Evolutionary conservation across 176 grass and related monocot species (phyloP).

Genomic region (Urochloa ruziziensis): DNA sequence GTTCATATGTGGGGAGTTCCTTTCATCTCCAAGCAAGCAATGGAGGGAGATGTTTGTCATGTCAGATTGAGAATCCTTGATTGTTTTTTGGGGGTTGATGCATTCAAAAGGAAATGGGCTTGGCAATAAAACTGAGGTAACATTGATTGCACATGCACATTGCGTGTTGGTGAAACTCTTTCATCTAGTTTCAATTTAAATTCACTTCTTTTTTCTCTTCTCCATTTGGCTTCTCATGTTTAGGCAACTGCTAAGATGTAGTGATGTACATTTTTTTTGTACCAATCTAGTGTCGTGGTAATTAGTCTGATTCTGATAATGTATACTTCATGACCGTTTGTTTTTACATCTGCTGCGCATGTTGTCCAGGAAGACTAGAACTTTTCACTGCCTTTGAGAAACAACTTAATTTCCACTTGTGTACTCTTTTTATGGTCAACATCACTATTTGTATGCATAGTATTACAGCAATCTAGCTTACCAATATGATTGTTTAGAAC

Average conservation of each 20-base stretch:
- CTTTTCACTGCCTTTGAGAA: background rate
- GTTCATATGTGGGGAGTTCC: slow-evolving; percentile 27
- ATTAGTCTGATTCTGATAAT: background rate
- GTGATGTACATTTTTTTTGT: background rate
- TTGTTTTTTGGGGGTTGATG: slow-evolving; percentile 53
- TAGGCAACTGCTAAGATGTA: background rate
- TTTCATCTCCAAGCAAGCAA: slow-evolving; percentile 44
- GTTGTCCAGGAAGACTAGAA: background rate
- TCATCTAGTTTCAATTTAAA: slow-evolving; percentile 1
- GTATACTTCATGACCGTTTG: background rate
- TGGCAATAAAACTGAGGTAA: slow-evolving; percentile 70
- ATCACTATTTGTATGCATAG: background rate
- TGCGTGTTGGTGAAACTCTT: background rate
- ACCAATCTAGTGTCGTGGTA: slow-evolving; percentile 11
- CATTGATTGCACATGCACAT: slow-evolving; percentile 44
- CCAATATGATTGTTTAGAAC: background rate
- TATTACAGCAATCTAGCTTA: background rate
- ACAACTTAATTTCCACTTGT: background rate
- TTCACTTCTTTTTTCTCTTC: slow-evolving; percentile 18
- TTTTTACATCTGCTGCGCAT: background rate
- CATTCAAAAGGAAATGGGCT: slow-evolving; percentile 42
- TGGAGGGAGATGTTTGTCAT: slow-evolving; percentile 20
- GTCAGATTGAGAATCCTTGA: slow-evolving; percentile 15
- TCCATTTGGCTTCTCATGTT: slow-evolving; percentile 6
- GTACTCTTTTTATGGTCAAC: background rate